Evolutionary conservation across 1,284 basidiomycete genomes (phyloP).

Genomic region (Ustilago shanxiensis): DNA sequence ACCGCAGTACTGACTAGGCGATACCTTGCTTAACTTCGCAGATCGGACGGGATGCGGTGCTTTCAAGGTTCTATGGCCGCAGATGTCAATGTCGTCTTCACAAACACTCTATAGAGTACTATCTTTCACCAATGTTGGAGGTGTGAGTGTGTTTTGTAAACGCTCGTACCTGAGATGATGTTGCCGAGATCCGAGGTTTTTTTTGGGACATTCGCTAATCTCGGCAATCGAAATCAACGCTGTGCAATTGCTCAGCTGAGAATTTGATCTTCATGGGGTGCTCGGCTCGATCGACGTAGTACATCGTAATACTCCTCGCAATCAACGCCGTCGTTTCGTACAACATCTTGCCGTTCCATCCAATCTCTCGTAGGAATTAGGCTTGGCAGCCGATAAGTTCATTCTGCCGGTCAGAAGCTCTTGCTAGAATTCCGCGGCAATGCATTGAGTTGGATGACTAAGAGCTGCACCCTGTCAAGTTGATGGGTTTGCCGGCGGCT

Average conservation of each 20-base stretch:
- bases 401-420: background rate
- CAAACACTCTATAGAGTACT: too few relatives aligned
- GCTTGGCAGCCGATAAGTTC: background rate
- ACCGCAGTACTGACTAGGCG: constrained; percentile 85
- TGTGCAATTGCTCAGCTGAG: background rate
- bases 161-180: background rate
- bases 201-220: background rate
- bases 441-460: constrained; percentile 1
- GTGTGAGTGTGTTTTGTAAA: background rate
- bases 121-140: background rate
- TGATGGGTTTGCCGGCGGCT: constrained; percentile 6
- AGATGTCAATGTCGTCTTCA: constrained; percentile 72
- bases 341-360: constrained; percentile 6
- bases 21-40: constrained; percentile 84
- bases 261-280: background rate
- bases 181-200: background rate
- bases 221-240: background rate
- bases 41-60: constrained; percentile 84
- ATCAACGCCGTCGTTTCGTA: background rate
- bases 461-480: constrained; percentile 10
- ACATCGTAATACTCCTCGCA: background rate
- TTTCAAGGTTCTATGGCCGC: constrained; percentile 83
- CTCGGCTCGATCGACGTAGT: constrained; percentile 4
- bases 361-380: too few relatives aligned
- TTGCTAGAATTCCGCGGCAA: constrained; percentile 1